Evolutionary conservation across 139 green algal genomes (phyloP), one percentile per base, ranked within the genome.

Genomic region (Haematococcus sp.): DNA sequence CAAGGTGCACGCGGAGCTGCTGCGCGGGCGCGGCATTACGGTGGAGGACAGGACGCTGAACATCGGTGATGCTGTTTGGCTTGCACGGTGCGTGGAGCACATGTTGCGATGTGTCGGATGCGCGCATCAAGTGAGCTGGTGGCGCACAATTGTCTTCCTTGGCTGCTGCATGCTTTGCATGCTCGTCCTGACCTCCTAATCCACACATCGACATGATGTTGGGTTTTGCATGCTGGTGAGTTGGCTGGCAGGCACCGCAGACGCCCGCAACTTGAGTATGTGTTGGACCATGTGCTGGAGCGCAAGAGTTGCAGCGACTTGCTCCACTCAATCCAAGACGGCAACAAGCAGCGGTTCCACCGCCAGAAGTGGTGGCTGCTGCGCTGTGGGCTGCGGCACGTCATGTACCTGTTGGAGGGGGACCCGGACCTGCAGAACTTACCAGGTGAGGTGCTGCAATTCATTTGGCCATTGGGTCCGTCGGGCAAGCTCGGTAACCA

Each of bases 211-310:
- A n/a, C n/a, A n/a, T n/a, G n/a, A n/a, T n/a, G n/a, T n/a, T n/a
- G n/a, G n/a, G n/a, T n/a, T n/a, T n/a, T n/a, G n/a, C n/a, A n/a
- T n/a, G n/a, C n/a, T 51, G 61, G 4, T 68, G 32, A 2, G 3
- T 51, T 11, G 4, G 17, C 61, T 4, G 13, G 31, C 46, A 76
- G 70, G 70, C 35, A 17, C 35, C 33, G 44, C 17, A 40, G 25
- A 1, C 3, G 5, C 2, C 71, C 71, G 19, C 22, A 44, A 3
- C 25, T 27, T 5, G 75, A 71, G 78, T 94, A 86, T 44, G 78
- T 95, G 63, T 75, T 95, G 64, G 91, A 96, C 67, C 88, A 75
- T 16, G 51, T 96, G 0, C 2, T 93, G 58, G 91, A 96, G 85
- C 84, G 91, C 66, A 96, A 96, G 89, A 69, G 63, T 25, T 31